Conservation (phyloP, 768 basidiomycete species). For the Auriscalpium microsporum region DNA sequence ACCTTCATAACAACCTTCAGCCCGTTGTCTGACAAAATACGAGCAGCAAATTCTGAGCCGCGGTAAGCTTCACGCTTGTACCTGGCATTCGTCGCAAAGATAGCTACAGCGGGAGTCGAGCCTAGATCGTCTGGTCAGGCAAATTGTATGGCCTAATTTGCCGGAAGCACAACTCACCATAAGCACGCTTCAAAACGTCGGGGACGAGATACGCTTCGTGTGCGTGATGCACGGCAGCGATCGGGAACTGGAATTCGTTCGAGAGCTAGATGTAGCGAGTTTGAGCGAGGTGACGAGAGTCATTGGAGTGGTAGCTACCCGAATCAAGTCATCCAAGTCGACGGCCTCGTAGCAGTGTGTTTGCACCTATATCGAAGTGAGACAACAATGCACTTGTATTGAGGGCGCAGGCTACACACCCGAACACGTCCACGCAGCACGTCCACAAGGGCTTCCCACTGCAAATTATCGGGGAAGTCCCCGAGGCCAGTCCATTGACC, state of each 20-base stretch:
- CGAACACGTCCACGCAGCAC: slow-evolving; percentile 73
- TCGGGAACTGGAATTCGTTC: slow-evolving; percentile 82
- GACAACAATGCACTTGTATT: background rate
- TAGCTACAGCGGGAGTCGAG: slow-evolving; percentile 60
- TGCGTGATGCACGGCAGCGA: slow-evolving; percentile 81
- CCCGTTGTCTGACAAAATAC: slow-evolving; percentile 48
- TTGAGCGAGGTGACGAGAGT: background rate
- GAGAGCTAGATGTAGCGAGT: slow-evolving; percentile 44
- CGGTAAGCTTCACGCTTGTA: slow-evolving; percentile 58
- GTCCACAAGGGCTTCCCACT: slow-evolving; percentile 76
- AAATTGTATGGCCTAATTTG: background rate
- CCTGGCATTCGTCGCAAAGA: slow-evolving; percentile 70
- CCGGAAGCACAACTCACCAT: slow-evolving; percentile 15
- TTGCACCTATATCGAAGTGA: slow-evolving; percentile 31
- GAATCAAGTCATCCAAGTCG: slow-evolving; percentile 43
- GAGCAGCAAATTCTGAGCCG: slow-evolving; percentile 56
- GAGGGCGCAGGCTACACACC: slow-evolving; percentile 26
- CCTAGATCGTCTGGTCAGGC: slow-evolving; percentile 22
- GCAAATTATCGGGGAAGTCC: slow-evolving; percentile 60
- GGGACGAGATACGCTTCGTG: slow-evolving; percentile 90
- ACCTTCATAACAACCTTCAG: slow-evolving; percentile 58
- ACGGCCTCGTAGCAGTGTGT: slow-evolving; percentile 58
- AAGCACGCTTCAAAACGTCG: slow-evolving; percentile 67
- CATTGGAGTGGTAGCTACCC: slow-evolving; percentile 15
- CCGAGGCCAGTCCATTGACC: slow-evolving; percentile 42